A percentile compares a stretch with the other conserved stretches of the same genome.
These are phyloP conservation scores for Verticillium alfalfae DNA, from an alignment of 2,329 filamentous ascomycete species.

Conservation along the genomic window DNA sequence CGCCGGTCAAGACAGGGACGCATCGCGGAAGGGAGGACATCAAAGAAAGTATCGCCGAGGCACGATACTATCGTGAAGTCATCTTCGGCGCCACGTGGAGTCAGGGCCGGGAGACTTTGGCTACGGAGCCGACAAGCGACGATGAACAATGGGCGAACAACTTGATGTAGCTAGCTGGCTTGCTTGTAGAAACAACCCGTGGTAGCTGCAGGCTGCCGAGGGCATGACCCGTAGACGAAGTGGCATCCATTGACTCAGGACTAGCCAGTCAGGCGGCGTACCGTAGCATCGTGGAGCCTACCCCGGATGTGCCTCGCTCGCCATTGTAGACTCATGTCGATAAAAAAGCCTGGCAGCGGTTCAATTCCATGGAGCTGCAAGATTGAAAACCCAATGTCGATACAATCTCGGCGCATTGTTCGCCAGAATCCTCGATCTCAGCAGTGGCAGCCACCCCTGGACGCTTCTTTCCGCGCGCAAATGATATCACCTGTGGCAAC, in stretches of 20 bases:
- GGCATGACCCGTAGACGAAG: too few relatives aligned
- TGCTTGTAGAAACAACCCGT: neutral
- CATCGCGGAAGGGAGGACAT: conserved; percentile 90
- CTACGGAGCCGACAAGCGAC: conserved; percentile 9
- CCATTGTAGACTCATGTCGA: too few relatives aligned
- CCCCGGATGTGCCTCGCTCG: too few relatives aligned
- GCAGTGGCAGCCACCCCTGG: too few relatives aligned
- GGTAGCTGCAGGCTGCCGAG: neutral
- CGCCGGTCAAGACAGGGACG: conserved; percentile 66
- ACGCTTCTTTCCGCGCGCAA: neutral
- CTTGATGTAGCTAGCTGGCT: neutral
- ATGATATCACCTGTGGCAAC: neutral
- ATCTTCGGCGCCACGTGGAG: conserved; percentile 50
- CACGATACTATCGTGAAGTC: conserved; percentile 69
- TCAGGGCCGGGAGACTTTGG: conserved; percentile 1
- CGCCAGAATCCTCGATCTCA: too few relatives aligned
- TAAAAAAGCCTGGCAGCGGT: too few relatives aligned
- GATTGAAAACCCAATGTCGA: too few relatives aligned
- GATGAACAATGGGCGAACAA: conserved; percentile 12
- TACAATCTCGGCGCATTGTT: too few relatives aligned
- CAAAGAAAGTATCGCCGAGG: conserved; percentile 90
- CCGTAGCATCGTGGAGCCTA: too few relatives aligned
- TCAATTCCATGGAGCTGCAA: neutral
- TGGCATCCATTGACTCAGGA: too few relatives aligned
- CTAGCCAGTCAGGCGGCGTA: too few relatives aligned